Base-by-base conservation (phyloP, 148 eudicot genomes). In the Camellia japonica region DNA sequence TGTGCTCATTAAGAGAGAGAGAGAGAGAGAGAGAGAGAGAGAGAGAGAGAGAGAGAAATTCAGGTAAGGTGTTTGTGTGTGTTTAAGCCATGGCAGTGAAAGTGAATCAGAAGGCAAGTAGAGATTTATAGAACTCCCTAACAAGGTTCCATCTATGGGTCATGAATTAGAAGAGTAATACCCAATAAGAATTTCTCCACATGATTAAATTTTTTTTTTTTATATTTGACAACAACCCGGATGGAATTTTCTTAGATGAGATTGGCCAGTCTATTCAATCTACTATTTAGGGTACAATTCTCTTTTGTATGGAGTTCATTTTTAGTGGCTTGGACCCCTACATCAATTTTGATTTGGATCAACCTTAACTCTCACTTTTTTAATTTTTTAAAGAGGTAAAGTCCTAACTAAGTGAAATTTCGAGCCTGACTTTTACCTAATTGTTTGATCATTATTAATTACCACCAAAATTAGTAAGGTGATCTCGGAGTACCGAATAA, bases 51-150 rank as follows among this genome's bases (percentile, higher is more conserved):
- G 51, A 75, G 77, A 58, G 52, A 58, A 1, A 3, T 13, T 13
- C 18, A 10, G 41, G 19, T 49, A 47, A 10, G 6, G 4, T 20
- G 70, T 23, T 76, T 62, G 5, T 46, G 43, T 7, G 6, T 11
- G 77, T 41, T 54, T 15, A 20, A 78, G 80, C 46, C 61, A 67
- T 41, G 55, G 65, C 64, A 42, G 73, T 68, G 74, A n/a, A 42
- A 77, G 72, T 77, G 80, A 78, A 51, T 10, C 38, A 30, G 18
- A 66, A 66, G 62, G 73, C 72, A 52, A 54, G 7, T 30, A 77
- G 66, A 52, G 38, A 66, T 78, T 66, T 78, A 78, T 78, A 78
- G 73, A 13, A 30, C 38, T 7, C 71, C 59, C 68, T 42, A 61
- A 19, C 11, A 44, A 62, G 58, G 38, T 23, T 62, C 70, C 55